These are phyloP conservation scores for Climacium dendroides DNA, from an alignment of 225 moss, liverwort and hornwort species.

Conservation along the genomic window DNA sequence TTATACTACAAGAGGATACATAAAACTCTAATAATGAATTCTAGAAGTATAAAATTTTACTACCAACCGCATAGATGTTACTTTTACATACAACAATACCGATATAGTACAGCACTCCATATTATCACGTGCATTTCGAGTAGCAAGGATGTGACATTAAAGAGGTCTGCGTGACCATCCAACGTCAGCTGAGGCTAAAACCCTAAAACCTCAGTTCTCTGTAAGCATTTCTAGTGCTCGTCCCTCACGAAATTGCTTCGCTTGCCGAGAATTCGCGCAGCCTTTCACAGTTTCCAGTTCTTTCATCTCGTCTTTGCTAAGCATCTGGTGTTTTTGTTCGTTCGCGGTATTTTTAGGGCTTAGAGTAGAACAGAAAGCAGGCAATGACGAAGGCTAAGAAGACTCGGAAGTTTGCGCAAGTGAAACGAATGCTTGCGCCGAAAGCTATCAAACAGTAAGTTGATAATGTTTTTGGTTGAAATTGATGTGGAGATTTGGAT, in stretches of 20 bases:
- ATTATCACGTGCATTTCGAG: background rate
- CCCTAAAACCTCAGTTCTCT: background rate
- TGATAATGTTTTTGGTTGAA: background rate
- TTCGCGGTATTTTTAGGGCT: background rate
- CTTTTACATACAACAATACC: background rate
- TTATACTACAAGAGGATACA: background rate
- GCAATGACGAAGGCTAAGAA: constrained; percentile 75
- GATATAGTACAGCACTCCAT: background rate
- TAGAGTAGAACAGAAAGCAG: background rate
- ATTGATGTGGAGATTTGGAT: background rate
- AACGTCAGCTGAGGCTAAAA: background rate
- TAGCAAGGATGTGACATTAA: background rate
- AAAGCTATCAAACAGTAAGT: constrained; percentile 71
- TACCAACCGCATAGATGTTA: too few relatives aligned
- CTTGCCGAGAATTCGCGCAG: background rate
- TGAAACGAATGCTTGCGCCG: constrained; percentile 81
- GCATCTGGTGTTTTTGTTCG: background rate
- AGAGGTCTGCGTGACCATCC: background rate
- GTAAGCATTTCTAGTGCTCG: background rate
- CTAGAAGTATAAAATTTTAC: background rate
- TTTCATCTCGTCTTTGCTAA: background rate
- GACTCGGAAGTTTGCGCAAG: constrained; percentile 81
- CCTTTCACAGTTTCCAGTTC: background rate
- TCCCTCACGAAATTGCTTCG: background rate
- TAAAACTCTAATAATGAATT: background rate